Evolutionary conservation across 2,329 filamentous ascomycete species (phyloP).

Genomic region (Colletotrichum caudatum): DNA sequence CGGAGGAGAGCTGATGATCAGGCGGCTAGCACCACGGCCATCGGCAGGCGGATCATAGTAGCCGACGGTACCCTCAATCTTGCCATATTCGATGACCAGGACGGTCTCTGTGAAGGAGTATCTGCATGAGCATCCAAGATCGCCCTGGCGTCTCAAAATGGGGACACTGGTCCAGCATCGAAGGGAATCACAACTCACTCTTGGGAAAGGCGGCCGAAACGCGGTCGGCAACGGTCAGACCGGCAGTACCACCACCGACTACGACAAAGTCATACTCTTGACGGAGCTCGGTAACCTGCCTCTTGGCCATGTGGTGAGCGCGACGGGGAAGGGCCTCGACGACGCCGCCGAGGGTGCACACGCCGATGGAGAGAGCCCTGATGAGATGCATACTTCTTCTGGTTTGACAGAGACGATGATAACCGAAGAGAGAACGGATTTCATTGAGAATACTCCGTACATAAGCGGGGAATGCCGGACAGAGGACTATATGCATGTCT

Average conservation of each 20-base stretch:
- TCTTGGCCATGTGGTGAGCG: slow-evolving; percentile 41
- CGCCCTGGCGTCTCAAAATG: background rate
- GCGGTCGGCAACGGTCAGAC: slow-evolving; percentile 51
- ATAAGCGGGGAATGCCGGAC: too few relatives aligned
- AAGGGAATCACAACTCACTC: slow-evolving; percentile 39
- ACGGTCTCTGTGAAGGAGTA: background rate
- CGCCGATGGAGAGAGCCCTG: background rate
- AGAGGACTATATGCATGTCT: too few relatives aligned
- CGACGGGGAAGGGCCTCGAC: slow-evolving; percentile 43
- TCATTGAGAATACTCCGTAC: background rate
- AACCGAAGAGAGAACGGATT: too few relatives aligned
- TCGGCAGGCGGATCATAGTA: slow-evolving; percentile 47
- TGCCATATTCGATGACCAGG: background rate
- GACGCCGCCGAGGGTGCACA: background rate
- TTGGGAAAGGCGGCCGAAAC: slow-evolving; percentile 48
- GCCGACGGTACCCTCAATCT: slow-evolving; percentile 40
- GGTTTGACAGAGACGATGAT: too few relatives aligned
- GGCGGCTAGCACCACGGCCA: slow-evolving; percentile 44
- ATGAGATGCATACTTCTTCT: background rate
- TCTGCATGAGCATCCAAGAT: background rate
- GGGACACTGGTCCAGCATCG: background rate
- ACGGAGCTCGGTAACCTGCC: slow-evolving; percentile 47
- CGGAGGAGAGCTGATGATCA: slow-evolving; percentile 46
- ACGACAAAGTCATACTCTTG: slow-evolving; percentile 49
- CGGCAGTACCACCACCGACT: slow-evolving; percentile 50